Evolutionary conservation across 2,329 filamentous ascomycete genomes (phyloP).

Genomic region (Colletotrichum sp.): DNA sequence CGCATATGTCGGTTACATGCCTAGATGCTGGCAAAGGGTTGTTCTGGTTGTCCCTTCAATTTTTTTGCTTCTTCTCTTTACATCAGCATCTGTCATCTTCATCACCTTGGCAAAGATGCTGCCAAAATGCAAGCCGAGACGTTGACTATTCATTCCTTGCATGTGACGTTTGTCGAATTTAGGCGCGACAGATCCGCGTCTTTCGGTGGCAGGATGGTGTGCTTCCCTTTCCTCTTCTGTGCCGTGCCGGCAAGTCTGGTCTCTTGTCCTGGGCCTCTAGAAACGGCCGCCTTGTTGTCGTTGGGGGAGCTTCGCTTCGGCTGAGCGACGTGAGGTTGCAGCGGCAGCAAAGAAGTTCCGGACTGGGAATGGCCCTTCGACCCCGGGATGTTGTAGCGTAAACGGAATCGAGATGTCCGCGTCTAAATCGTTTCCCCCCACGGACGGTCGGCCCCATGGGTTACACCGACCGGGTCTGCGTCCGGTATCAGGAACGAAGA

Average conservation of each 20-base stretch:
- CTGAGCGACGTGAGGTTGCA: conserved; percentile 16
- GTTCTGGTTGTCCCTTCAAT: not conserved
- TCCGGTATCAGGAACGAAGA: not conserved
- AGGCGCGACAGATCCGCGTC: conserved; percentile 1
- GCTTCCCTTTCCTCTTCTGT: not conserved
- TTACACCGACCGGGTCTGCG: not conserved
- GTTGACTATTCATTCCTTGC: not conserved
- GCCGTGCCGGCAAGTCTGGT: not conserved
- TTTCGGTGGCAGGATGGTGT: not conserved
- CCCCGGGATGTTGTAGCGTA: not conserved
- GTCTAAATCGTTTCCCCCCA: conserved; percentile 1
- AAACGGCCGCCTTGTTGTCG: not conserved
- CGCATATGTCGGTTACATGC: not conserved
- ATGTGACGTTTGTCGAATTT: not conserved
- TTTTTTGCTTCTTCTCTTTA: not conserved
- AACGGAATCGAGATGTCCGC: conserved; percentile 17
- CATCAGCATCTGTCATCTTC: conserved; percentile 21
- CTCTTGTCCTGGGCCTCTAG: not conserved
- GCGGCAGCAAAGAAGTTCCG: not conserved
- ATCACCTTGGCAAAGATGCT: no score
- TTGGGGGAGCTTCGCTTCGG: not conserved
- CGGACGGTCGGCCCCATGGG: not conserved
- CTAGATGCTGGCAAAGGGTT: not conserved
- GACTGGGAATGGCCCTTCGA: not conserved
- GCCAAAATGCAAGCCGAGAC: not conserved